A percentile compares a stretch with the other conserved stretches of the same genome.
Evolutionary conservation across 2,329 filamentous ascomycete species (phyloP).

Genomic region (Lachnellula willkommii): DNA sequence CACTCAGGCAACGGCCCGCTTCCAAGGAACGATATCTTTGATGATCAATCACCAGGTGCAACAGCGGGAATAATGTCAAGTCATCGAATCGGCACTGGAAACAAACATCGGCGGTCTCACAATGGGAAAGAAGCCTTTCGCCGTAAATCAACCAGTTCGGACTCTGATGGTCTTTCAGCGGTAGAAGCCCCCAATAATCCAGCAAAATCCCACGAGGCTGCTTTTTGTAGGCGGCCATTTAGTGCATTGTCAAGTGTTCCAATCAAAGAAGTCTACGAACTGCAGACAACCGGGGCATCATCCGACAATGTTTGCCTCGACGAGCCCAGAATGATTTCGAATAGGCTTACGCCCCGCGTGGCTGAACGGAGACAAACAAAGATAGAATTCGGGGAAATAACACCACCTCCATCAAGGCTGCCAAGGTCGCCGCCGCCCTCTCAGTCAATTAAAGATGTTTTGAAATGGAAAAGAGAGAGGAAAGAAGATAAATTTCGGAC

Average conservation of each 20-base stretch:
- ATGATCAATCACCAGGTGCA: too few species aligned
- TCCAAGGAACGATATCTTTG: background rate
- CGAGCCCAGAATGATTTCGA: too few species aligned
- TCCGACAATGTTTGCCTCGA: too few species aligned
- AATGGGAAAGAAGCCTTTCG: background rate
- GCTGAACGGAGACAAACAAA: too few species aligned
- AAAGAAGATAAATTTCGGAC: background rate
- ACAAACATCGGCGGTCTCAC: background rate
- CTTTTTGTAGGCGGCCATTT: background rate
- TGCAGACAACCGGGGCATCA: too few species aligned
- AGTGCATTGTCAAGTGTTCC: too few species aligned
- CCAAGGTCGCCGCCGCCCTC: background rate
- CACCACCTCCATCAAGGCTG: background rate
- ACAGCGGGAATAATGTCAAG: background rate
- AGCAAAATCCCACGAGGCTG: background rate
- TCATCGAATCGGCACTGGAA: background rate
- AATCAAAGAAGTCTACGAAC: too few species aligned
- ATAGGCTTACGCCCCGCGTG: too few species aligned
- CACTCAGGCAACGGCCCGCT: background rate
- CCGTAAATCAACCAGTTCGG: background rate
- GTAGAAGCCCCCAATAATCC: background rate
- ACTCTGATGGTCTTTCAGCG: background rate
- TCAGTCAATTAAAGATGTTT: conserved; percentile 5
- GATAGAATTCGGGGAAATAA: background rate
- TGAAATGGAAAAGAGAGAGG: conserved; percentile 9